Conservation (phyloP, 2,329 filamentous ascomycete species). For the Zasmidium cellare region DNA sequence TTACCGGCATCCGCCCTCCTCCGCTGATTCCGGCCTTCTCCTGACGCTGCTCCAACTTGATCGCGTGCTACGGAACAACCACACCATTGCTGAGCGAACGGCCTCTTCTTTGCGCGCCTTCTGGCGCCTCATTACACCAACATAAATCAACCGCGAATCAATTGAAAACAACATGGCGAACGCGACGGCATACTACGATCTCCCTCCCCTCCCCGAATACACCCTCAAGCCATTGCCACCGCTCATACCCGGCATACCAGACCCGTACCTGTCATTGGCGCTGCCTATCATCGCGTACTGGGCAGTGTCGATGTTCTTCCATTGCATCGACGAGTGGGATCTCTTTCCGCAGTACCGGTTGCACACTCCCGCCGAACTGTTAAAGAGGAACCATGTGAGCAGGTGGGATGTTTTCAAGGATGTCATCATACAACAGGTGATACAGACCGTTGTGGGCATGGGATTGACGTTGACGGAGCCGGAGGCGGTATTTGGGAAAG, state of each 20-base stretch:
- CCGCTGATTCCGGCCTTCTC: constrained; percentile 11
- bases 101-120: constrained; percentile 3
- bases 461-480: constrained; percentile 71
- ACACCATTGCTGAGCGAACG: background rate
- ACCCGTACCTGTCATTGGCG: constrained; percentile 75
- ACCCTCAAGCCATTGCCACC: constrained; percentile 68
- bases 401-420: constrained; percentile 85
- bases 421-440: constrained; percentile 86
- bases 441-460: constrained; percentile 75
- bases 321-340: constrained; percentile 81
- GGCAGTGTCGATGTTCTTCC: constrained; percentile 81
- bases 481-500: constrained; percentile 70
- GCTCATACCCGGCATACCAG: constrained; percentile 74
- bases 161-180: constrained; percentile 30
- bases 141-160: constrained; percentile 2
- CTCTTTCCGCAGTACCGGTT: constrained; percentile 88
- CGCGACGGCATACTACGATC: constrained; percentile 56
- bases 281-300: constrained; percentile 85
- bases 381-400: constrained; percentile 82
- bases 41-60: constrained; percentile 8
- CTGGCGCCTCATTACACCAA: constrained; percentile 11
- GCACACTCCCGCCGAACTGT: constrained; percentile 89
- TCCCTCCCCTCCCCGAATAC: constrained; percentile 87
- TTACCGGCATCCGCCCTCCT: background rate
- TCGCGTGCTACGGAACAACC: constrained; percentile 5